Percentiles rank a stretch among this genome's conserved stretches.
phyloP scores from a whole-genome alignment of 116 monocot species.

The Dioscorea cayenensis region DNA sequence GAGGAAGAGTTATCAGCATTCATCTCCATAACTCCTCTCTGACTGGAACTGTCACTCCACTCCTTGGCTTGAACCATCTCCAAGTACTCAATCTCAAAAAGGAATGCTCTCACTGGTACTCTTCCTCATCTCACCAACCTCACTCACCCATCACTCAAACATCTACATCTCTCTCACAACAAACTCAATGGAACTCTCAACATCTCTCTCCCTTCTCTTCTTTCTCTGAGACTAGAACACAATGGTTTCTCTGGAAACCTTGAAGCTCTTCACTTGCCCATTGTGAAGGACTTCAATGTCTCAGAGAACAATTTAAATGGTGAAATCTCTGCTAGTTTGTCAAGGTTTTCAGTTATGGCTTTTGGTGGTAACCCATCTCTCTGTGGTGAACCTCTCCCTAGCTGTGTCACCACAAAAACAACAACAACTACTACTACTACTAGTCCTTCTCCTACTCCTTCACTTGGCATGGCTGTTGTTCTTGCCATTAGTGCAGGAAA shows the following conservation, averaged over 20 bases:
- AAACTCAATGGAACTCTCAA: conserved; percentile 18
- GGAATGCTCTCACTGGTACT: conserved; percentile 22
- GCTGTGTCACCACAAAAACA: neutral
- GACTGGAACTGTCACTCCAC: conserved; percentile 10
- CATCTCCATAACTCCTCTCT: conserved; percentile 21
- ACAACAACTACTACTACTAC: too few relatives aligned
- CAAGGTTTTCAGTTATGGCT: conserved; percentile 14
- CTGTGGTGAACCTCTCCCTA: conserved; percentile 29
- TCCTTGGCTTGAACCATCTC: conserved; percentile 17
- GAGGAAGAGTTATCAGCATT: conserved; percentile 18
- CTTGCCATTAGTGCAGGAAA: conserved; percentile 17
- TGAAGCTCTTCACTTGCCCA: conserved; percentile 6
- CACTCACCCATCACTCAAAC: conserved; percentile 18
- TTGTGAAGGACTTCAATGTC: conserved; percentile 20
- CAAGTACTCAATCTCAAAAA: conserved; percentile 28
- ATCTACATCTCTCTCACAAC: conserved; percentile 37
- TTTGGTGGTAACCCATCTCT: conserved; percentile 27
- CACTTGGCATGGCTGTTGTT: conserved; percentile 14
- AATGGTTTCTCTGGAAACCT: conserved; percentile 33
- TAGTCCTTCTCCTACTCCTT: conserved; percentile 10
- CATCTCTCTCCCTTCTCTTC: conserved; percentile 23
- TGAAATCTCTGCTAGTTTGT: conserved; percentile 6
- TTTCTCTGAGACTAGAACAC: conserved; percentile 22
- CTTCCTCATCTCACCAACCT: conserved; percentile 15
- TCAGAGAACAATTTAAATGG: conserved; percentile 22